A percentile compares a stretch with the other conserved stretches of the same genome.
These are phyloP conservation scores for Tranzscheliella williamsii DNA, from an alignment of 1,284 basidiomycete species.

Conservation along the genomic window DNA sequence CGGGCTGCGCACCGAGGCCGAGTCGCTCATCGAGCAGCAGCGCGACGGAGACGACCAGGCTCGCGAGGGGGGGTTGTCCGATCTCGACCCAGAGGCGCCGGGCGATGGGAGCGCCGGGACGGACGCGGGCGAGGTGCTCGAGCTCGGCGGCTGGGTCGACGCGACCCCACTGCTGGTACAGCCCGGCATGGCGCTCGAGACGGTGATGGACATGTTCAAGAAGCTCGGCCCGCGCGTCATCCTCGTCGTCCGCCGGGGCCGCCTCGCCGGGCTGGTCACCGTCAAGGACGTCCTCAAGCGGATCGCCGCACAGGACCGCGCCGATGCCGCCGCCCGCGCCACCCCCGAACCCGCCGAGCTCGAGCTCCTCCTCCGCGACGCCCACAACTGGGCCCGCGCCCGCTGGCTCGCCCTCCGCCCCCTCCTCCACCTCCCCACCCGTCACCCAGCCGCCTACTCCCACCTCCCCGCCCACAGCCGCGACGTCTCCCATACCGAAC, in stretches of 20 bases:
- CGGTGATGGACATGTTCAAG: conserved; percentile 79
- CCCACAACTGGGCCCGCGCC: too few relatives aligned
- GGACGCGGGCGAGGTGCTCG: conserved; percentile 36
- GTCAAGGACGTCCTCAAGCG: conserved; percentile 84
- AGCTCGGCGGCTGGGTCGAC: conserved; percentile 55
- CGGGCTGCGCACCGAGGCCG: conserved; percentile 8
- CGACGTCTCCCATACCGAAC: too few relatives aligned
- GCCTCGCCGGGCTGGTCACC: conserved; percentile 82
- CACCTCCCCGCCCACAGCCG: too few relatives aligned
- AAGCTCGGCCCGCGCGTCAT: conserved; percentile 76
- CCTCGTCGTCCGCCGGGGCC: conserved; percentile 79
- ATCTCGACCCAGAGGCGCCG: conserved; percentile 22
- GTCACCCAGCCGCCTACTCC: too few relatives aligned
- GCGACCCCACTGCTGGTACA: conserved; percentile 90
- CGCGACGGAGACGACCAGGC: conserved; percentile 11
- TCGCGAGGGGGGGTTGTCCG: conserved; percentile 4
- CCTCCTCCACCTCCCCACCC: too few relatives aligned
- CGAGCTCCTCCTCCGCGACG: too few relatives aligned
- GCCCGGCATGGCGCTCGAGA: conserved; percentile 89
- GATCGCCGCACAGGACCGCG: conserved; percentile 48
- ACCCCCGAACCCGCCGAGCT: not conserved
- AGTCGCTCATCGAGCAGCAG: conserved; percentile 25
- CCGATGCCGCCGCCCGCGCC: conserved; percentile 17
- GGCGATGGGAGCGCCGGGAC: conserved; percentile 44
- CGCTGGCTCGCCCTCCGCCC: too few relatives aligned